Conservation (phyloP, 495 filamentous ascomycete genomes). For the Glutinoglossum americanum region DNA sequence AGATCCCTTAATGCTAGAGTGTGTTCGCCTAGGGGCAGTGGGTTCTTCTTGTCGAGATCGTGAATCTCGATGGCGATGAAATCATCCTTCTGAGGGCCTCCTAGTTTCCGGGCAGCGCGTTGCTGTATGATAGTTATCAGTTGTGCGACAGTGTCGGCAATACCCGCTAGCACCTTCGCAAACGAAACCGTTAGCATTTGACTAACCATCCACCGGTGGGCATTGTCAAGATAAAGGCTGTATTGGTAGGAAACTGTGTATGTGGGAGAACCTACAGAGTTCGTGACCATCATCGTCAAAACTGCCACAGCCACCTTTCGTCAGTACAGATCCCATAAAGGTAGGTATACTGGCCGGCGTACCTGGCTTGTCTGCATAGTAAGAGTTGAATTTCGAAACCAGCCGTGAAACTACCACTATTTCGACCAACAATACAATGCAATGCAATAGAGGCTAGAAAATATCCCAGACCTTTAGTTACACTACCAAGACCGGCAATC, state of each 20-base stretch:
- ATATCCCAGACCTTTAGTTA: conserved; percentile 12
- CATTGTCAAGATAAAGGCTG: no score
- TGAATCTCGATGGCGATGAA: conserved; percentile 73
- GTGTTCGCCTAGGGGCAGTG: conserved; percentile 39
- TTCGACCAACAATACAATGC: conserved; percentile 67
- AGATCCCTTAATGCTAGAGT: conserved; percentile 38
- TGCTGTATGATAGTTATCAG: conserved; percentile 65
- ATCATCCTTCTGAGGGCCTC: conserved; percentile 35
- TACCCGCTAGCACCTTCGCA: conserved; percentile 53
- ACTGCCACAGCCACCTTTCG: conserved; percentile 26
- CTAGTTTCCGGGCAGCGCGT: conserved; percentile 37
- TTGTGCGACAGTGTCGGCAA: conserved; percentile 91
- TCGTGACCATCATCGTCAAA: conserved; percentile 95
- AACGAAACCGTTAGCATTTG: neutral
- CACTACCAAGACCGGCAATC: conserved; percentile 2
- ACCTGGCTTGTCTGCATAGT: conserved; percentile 77
- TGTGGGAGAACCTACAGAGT: conserved; percentile 40
- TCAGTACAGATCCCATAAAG: neutral
- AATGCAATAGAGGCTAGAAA: conserved; percentile 63
- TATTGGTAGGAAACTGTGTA: neutral
- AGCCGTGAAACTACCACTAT: conserved; percentile 67
- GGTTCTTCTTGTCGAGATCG: conserved; percentile 69
- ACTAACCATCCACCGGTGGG: no score
- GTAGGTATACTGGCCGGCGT: conserved; percentile 12
- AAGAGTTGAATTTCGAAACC: conserved; percentile 71